Percentiles rank a stretch among this genome's conserved stretches.
Conservation (phyloP, 73 alveolate species). For the Paramecium bursaria region DNA sequence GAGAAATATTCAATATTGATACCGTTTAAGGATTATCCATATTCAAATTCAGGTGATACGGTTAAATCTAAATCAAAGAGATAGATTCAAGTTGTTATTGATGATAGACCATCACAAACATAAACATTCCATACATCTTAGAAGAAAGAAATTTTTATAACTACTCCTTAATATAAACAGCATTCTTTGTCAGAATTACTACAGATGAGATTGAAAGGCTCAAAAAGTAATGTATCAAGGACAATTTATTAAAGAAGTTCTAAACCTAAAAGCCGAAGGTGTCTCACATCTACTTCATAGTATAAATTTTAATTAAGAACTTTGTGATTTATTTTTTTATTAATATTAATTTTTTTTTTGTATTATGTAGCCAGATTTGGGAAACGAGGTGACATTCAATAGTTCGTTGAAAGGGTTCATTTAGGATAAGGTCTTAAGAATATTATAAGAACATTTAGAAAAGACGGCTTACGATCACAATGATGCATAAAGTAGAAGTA, state of each 20-base stretch:
- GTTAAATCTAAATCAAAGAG: neutral
- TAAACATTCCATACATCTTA: neutral
- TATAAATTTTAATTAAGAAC: conserved; percentile 22
- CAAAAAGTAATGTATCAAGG: too few relatives aligned
- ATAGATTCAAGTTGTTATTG: neutral
- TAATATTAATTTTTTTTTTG: conserved; percentile 1
- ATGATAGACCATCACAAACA: neutral
- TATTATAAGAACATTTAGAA: conserved; percentile 62
- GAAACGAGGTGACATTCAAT: conserved; percentile 5
- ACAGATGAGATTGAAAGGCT: neutral
- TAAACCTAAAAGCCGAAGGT: too few relatives aligned
- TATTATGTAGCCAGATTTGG: neutral
- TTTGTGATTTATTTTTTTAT: conserved; percentile 4
- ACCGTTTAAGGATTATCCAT: conserved; percentile 13
- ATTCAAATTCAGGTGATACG: neutral
- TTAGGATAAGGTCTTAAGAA: conserved; percentile 17
- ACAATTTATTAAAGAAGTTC: too few relatives aligned
- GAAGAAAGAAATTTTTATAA: neutral
- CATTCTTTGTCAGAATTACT: neutral
- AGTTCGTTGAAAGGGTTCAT: conserved; percentile 32
- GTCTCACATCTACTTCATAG: too few relatives aligned
- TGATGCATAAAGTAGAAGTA: conserved; percentile 84
- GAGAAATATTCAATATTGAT: conserved; percentile 24
- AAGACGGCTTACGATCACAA: conserved; percentile 74
- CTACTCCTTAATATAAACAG: neutral